Evolutionary conservation across 805 yeast species (phyloP), one percentile per base, ranked within the genome.

Genomic region (Zygosaccharomyces bailii): DNA sequence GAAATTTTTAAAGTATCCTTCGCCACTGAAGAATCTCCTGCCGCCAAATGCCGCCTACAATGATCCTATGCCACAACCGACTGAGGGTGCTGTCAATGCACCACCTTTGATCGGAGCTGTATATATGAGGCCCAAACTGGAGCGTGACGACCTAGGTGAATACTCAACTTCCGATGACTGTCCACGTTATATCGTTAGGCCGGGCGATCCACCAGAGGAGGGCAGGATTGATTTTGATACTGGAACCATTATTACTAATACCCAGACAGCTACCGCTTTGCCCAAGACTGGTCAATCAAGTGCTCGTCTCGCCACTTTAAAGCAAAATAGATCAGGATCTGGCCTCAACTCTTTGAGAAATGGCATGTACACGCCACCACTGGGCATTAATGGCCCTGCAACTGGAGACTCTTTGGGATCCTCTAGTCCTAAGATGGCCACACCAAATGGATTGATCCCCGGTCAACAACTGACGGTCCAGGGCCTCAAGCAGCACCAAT

Each of bases 81-180:
- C 81, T 2, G 81, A 80, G 56, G 91, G 93, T 7, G 85, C 83
- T 17, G 75, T 84, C 51, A 82, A 86, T 54, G 95, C 96, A 0
- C 98, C 98, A 10, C 98, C 99, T n/a, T 64, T 89, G 23, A 80
- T 86, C 27, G 99, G 99, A 21, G 93, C 86, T 23, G 96, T 93
- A 6, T 91, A 86, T 64, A 67, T 82, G 49, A 78, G 91, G 49
- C 85, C 86, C 1, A 78, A 82, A 29, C 80, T 81, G 52, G 80
- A 80, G 34, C 80, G 82, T 44, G 96, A 89, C 60, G 96, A 91
- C 59, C 75, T 85, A 44, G 95, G 89, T 46, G 88, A 84, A 65
- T 81, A 81, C 55, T 70, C 80, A 1, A 66, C 78, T n/a, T 72
- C 78, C 17, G 67, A 66, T 29, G 69, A 70, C 6, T 68, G 71